phyloP scores from a whole-genome alignment of 306 rosid genomes.

The Biancaea sappan region DNA sequence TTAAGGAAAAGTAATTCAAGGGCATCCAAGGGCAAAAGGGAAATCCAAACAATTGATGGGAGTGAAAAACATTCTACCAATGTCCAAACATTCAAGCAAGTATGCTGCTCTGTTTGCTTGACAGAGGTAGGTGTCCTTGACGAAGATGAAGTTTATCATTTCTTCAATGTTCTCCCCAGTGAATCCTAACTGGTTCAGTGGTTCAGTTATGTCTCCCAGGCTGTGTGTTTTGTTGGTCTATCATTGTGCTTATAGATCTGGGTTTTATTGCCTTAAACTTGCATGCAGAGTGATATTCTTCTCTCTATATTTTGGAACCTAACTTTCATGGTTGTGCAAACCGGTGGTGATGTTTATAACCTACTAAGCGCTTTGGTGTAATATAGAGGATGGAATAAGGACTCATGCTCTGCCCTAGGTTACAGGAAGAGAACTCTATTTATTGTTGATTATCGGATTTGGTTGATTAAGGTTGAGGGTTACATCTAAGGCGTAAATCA shows the following conservation, averaged over 20 bases:
- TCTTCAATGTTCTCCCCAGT: constrained; percentile 66
- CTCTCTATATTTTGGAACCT: not conserved
- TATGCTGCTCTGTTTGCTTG: constrained; percentile 65
- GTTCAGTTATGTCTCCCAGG: not conserved
- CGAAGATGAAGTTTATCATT: constrained; percentile 71
- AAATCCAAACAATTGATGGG: constrained; percentile 34
- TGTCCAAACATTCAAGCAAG: constrained; percentile 58
- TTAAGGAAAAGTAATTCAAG: constrained; percentile 37
- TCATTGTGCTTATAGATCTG: not conserved
- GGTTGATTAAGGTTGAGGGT: too few relatives aligned
- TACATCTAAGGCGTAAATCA: too few relatives aligned
- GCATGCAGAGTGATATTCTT: not conserved
- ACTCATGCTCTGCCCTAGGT: not conserved
- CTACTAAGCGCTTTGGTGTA: not conserved
- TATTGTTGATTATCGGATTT: too few relatives aligned
- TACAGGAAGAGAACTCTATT: not conserved
- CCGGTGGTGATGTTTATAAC: not conserved
- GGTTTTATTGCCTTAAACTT: too few relatives aligned
- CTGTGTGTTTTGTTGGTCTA: constrained; percentile 2
- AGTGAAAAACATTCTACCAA: constrained; percentile 36
- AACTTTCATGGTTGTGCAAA: not conserved
- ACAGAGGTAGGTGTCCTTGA: constrained; percentile 75
- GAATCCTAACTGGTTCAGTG: constrained; percentile 38
- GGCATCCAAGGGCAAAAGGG: constrained; percentile 44
- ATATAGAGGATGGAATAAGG: not conserved